Base-by-base conservation (phyloP, 768 basidiomycete species). In the Leccinum subgranulosum region DNA sequence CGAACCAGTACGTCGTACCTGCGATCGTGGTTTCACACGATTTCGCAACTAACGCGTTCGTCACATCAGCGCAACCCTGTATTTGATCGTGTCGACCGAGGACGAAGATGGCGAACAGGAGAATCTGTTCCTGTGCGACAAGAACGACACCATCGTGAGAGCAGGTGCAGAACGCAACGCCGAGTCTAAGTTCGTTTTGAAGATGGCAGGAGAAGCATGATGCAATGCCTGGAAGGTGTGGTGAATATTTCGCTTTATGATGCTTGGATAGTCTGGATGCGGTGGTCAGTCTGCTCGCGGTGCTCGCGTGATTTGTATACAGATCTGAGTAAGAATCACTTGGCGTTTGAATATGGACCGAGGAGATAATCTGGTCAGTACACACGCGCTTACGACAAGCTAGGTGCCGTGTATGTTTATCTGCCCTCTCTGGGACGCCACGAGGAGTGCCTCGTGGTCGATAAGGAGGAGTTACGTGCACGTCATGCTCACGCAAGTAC, bases 81-180 rank as follows among this genome's bases (percentile, higher is more conserved):
- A 61, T 33, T 53, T 73, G 58, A 67, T 72, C 33, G 59, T 72
- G 2, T 25, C 60, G 25, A 64, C 53, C 11, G 60, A 60, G 21
- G 70, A 66, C 21, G 70, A 72, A 6, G 58, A 60, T 4, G 72
- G 69, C 12, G 54, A 58, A 3, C 53, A 56, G 50, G 70, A 72
- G 49, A 69, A 63, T 59, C 50, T 74, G 7, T 74, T 72, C 46
- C 66, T 62, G 1, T 72, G 72, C 27, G 67, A 72, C 53, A 63
- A 10, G 49, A 55, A 57, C 7, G 71, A 72, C 36, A 62, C 61
- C 15, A 70, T 72, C 45, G 51, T 54, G 11, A 53, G 63, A 36
- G 71, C 67, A 17, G 66, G 73, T 1, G 65, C 70, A 19, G 71
- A 70, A 46, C 31, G 29, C n/a, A 47, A 60, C 41, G 47, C 21